Percentiles rank a stretch among this genome's conserved stretches.
phyloP scores from a whole-genome alignment of 345 rosid genomes.

The Populus pruinosa region DNA sequence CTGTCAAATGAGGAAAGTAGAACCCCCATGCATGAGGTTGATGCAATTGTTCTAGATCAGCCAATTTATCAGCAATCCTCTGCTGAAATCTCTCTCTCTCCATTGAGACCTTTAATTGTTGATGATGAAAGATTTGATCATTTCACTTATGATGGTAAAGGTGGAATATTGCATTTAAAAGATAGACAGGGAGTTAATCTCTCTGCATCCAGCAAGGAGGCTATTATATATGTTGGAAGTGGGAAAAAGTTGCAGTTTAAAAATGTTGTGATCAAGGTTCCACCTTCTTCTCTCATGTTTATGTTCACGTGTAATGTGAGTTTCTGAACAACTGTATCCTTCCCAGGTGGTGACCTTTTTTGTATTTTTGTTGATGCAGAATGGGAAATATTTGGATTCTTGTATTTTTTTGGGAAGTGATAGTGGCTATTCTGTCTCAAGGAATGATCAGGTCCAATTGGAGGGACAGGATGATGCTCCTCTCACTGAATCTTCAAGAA shows the following conservation, averaged over 20 bases:
- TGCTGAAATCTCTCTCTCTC: conserved; percentile 61
- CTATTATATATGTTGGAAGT: conserved; percentile 70
- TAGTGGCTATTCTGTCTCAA: conserved; percentile 70
- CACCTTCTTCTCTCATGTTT: conserved; percentile 2
- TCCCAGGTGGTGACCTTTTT: background rate
- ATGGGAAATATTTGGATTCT: conserved; percentile 84
- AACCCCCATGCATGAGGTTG: conserved; percentile 41
- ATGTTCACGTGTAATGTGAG: background rate
- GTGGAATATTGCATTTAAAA: conserved; percentile 67
- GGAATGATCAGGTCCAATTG: conserved; percentile 61
- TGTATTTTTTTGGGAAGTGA: conserved; percentile 72
- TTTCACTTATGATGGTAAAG: conserved; percentile 86
- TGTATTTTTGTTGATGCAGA: conserved; percentile 43
- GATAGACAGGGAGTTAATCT: conserved; percentile 66
- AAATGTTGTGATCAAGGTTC: conserved; percentile 82
- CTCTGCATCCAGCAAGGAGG: conserved; percentile 61
- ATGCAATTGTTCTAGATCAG: conserved; percentile 63
- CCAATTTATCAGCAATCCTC: conserved; percentile 57
- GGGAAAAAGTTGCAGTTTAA: conserved; percentile 77
- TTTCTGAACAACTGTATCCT: background rate
- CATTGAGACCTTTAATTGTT: conserved; percentile 73
- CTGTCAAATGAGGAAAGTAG: conserved; percentile 69
- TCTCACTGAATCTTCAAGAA: conserved; percentile 29
- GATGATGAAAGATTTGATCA: conserved; percentile 73
- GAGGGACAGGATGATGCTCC: conserved; percentile 50